Evolutionary conservation across 1,284 basidiomycete species (phyloP), one percentile per base, ranked within the genome.

Genomic region (Ceratobasidium sp.): DNA sequence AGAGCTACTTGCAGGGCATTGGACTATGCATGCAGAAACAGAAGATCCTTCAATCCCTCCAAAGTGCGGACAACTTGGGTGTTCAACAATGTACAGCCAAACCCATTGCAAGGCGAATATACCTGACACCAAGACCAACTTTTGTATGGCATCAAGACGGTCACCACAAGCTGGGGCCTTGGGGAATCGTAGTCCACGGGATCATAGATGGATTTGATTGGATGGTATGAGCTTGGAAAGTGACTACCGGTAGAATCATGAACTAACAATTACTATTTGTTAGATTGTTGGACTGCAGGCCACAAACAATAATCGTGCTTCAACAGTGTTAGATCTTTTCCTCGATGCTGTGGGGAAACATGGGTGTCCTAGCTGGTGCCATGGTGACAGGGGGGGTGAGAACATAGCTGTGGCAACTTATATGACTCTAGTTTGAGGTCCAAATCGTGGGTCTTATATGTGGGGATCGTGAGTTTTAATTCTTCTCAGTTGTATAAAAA

Each of bases 381-480:
- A 35, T 35, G 54, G 54, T 4, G 54, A 57, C n/a, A 8, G 54
- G 13, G 54, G 30, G 1, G 30, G 54, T 7, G 54, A 57, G 18
- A 57, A 57, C 30, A 13, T 57, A 6, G 54, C 54, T 13, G 30
- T 57, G n/a, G 54, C 54, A 32, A 57, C 30, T 4, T 57, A 57
- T n/a, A 57, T 57, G 54, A 57, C 54, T 18, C 13, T 57, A 1
- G 54, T 35, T 16, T n/a, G 30, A 5, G 54, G 54, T 2, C 1
- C 30, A 7, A 35, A 57, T n/a, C 5, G 30, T 14, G 54, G 1
- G 35, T 57, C 54, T 18, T 57, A 57, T 21, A 32, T 57, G 54
- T 57, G 30, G 54, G 54, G 54, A 57, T 57, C 18, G 54, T 57
- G 32, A 32, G 54, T 57, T 23, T 7, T 23, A 28, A 28, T 28